These are phyloP conservation scores for Prunus mongolica DNA, from an alignment of 306 rosid genomes.

Conservation along the genomic window DNA sequence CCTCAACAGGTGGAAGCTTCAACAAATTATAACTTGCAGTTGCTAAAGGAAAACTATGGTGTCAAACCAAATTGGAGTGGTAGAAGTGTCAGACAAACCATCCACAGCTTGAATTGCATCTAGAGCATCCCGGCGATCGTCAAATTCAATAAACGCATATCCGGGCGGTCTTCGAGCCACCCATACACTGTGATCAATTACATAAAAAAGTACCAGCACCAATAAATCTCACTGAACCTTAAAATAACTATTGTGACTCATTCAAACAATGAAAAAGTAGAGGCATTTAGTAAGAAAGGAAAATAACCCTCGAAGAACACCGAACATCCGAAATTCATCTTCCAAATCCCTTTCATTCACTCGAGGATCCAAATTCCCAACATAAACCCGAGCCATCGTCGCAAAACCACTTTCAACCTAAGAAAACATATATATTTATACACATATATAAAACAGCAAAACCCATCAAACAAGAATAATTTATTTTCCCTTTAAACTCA, in stretches of 20 bases:
- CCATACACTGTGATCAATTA: conserved; percentile 65
- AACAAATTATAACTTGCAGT: neutral
- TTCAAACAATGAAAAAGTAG: neutral
- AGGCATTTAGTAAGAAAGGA: neutral
- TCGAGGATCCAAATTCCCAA: conserved; percentile 91
- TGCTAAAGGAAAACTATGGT: neutral
- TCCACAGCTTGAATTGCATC: conserved; percentile 90
- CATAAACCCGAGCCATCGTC: conserved; percentile 75
- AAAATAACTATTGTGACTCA: neutral
- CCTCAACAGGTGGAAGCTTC: neutral
- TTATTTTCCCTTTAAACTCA: neutral
- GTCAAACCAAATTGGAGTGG: neutral
- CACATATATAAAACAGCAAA: neutral
- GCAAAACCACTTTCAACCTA: conserved; percentile 30
- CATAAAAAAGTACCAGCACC: neutral
- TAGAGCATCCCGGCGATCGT: conserved; percentile 91
- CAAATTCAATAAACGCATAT: conserved; percentile 90
- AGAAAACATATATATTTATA: neutral
- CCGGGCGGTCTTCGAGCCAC: conserved; percentile 98
- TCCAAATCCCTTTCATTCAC: conserved; percentile 88
- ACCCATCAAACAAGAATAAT: neutral
- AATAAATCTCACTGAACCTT: neutral
- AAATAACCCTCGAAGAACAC: conserved; percentile 80
- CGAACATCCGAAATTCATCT: conserved; percentile 84
- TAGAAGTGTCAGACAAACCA: conserved; percentile 42